A percentile compares a stretch with the other conserved stretches of the same genome.
Conservation (phyloP, 1,139 yeast species). For the Pichia sp. region DNA sequence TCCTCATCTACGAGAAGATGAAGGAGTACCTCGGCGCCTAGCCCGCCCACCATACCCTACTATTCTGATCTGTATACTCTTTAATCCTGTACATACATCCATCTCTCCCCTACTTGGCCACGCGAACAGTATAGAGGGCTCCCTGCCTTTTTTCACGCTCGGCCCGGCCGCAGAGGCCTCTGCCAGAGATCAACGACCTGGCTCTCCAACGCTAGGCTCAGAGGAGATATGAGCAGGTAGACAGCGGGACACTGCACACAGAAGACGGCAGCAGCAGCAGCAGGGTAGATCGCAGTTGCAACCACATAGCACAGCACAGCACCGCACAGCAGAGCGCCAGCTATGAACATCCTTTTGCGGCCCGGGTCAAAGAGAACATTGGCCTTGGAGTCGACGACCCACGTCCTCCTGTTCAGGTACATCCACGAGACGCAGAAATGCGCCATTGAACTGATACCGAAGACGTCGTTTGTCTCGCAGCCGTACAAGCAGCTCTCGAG, state of each 20-base stretch:
- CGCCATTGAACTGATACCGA: conserved; percentile 49
- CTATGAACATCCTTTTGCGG: conserved; percentile 13
- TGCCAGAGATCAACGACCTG: not conserved
- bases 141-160: too few species aligned
- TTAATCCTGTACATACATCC: not conserved
- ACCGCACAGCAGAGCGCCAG: not conserved
- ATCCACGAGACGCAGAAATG: conserved; percentile 37
- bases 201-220: not conserved
- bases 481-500: conserved; percentile 45
- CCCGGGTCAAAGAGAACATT: conserved; percentile 41
- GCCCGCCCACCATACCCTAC: not conserved
- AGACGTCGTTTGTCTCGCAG: conserved; percentile 37
- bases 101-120: not conserved
- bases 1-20: conserved; percentile 57
- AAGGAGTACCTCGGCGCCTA: conserved; percentile 18
- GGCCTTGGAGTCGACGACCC: conserved; percentile 49
- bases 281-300: not conserved
- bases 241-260: too few species aligned
- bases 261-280: not conserved
- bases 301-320: not conserved
- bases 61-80: not conserved
- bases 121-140: not conserved
- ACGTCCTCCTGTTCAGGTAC: conserved; percentile 47
- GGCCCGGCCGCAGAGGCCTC: too few species aligned
- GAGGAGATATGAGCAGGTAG: too few species aligned